phyloP scores from a whole-genome alignment of 2,329 filamentous ascomycete species.

The Fusarium pseudoanthophilum region DNA sequence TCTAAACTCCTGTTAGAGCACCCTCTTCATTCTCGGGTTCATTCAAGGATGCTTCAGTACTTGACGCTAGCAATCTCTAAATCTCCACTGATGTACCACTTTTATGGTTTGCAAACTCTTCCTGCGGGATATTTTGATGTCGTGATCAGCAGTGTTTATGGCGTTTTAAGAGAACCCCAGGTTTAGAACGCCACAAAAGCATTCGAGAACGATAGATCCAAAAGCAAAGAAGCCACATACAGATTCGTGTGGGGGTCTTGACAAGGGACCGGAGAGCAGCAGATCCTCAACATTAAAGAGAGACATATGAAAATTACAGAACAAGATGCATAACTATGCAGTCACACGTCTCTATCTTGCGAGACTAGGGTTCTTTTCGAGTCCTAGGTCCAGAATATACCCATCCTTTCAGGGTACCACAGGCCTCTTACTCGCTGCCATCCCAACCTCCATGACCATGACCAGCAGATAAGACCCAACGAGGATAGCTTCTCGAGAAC shows the following conservation, averaged over 20 bases:
- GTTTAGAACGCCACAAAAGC: constrained; percentile 31
- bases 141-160: constrained; percentile 41
- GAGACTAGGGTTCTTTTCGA: not conserved
- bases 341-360: not conserved
- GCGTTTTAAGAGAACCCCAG: constrained; percentile 29
- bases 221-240: constrained; percentile 18
- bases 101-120: constrained; percentile 32
- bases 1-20: not conserved
- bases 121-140: constrained; percentile 31
- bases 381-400: constrained; percentile 5
- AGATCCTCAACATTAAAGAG: not conserved
- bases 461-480: constrained; percentile 15
- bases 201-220: not conserved
- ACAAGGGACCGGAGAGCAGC: not conserved
- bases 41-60: constrained; percentile 2
- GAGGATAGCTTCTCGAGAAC: constrained; percentile 20
- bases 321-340: not conserved
- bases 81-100: constrained; percentile 36
- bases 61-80: constrained; percentile 6
- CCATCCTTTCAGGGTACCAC: constrained; percentile 8
- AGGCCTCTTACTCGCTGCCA: constrained; percentile 9
- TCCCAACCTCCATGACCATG: constrained; percentile 27
- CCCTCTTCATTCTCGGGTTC: not conserved
- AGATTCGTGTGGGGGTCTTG: constrained; percentile 13
- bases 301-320: not conserved